Evolutionary conservation across 345 rosid genomes (phyloP), one percentile per base, ranked within the genome.

Genomic region (Bruguiera sexangula): DNA sequence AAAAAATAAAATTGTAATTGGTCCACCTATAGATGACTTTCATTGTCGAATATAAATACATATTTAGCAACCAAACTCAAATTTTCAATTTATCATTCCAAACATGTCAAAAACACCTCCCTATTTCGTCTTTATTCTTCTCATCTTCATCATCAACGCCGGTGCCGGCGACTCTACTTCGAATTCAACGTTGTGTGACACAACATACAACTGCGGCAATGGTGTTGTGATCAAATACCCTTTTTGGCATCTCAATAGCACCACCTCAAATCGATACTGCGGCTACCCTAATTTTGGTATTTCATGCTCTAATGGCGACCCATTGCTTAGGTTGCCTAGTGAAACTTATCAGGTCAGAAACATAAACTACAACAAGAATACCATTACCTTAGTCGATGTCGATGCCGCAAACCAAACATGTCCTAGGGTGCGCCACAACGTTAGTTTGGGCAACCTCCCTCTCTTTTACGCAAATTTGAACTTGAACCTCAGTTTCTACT

Each of bases 211-310:
- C 8, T 61, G 73, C 50, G 66, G 73, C 0, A 20, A 68, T 16
- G 26, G 34, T 15, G 31, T 69, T 7, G 2, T 10, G 13, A 69
- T 61, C 24, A 31, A 27, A 30, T 51, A 69, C 32, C 73, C 66
- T 0, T 69, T 61, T 31, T 51, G 60, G 51, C 21, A 15, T 3
- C 16, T 0, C 0, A 10, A 50, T 21, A 2, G 0, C 22, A 0
- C 6, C 3, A 32, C 24, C 3, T 65, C 31, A 1, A 26, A 50
- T 8, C 60, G 6, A 13, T 51, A 26, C 26, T 79, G 74, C 63
- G 81, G 76, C 13, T 74, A 74, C 72, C 71, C 48, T 16, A 21
- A 63, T 5, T 65, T 80, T 31, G 84, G 79, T 46, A 61, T 80
- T 31, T 2, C n/a, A 13, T 80, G 81, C 29, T 2, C 8, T 3